Evolutionary conservation across 805 yeast genomes (phyloP), one percentile per base, ranked within the genome.

Genomic region (Martiniozyma abietophila): DNA sequence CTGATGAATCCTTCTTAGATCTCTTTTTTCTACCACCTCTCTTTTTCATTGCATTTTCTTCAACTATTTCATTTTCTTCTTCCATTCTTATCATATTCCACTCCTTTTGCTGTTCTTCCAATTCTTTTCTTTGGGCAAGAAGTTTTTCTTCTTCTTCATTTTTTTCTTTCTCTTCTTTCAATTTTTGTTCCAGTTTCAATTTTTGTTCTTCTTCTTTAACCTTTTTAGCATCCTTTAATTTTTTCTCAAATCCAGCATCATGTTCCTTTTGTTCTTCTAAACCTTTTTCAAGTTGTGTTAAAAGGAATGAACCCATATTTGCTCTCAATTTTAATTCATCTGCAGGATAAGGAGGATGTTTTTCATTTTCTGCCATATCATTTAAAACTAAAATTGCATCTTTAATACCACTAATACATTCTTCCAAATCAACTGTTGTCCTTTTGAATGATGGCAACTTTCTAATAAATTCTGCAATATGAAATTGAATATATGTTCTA

Each of bases 291-390:
- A 92, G 66, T 51, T 86, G 80, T 39, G 72, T 76, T 41, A 71
- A 64, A 52, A 86, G 65, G 0, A 95, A 81, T 37, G 76, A 73
- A 52, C 95, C 96, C 69, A 85, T 71, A 45, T 72, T 71, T n/a
- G 92, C 89, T 59, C 96, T 76, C 45, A 86, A 79, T 48, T 76
- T 79, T 45, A 92, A 64, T 43, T 88, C 96, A 14, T 74, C 74
- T 18, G 80, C 66, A 2, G 94, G 80, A 53, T 74, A 83, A 22
- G 95, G 94, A 8, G 94, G 78, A 45, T 71, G 68, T 6, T 27
- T 38, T 16, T 65, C 71, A 27, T 47, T 49, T 14, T 70, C 73
- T 4, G 88, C 67, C 39, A 81, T 61, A 38, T 69, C 72, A 25
- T 68, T 73, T 50, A 89, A 64, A 4, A 67, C 52, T 12, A 50